Base-by-base conservation (phyloP, 306 rosid genomes). In the Medicago lupulina region DNA sequence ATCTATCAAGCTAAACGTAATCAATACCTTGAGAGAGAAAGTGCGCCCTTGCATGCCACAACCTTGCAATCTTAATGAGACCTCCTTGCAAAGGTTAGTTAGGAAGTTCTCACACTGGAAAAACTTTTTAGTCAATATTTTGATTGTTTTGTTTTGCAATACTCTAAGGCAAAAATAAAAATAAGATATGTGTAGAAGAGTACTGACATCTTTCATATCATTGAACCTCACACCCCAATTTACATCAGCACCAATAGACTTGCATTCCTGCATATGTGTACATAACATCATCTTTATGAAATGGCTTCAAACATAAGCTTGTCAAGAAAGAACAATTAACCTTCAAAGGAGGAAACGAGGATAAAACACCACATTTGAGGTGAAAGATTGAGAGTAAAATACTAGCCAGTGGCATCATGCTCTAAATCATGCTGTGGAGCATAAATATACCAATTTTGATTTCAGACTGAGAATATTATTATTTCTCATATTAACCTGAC, bases 151-250 rank as follows among this genome's bases (percentile, higher is more conserved):
- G 38, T 38, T 65, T 51, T 51, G 64, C 28, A 72, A 18, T 64
- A 62, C 70, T 41, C 69, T 15, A 67, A 66, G 70, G 58, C 44
- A 25, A 17, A 21, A 51, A 51, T 62, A 80, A 44, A 19, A 62
- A 75, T 43, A 68, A 65, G 41, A 66, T 50, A 57, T 28, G 68
- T 25, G 81, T 74, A 75, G 81, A 73, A 77, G 53, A 79, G 70
- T 82, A 87, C 95, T 63, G 19, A 91, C 98, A 86, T 88, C 90
- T 85, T 92, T 88, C 70, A 81, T 69, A 83, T 88, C 91, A 58
- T 78, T 86, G 85, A 94, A 94, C 83, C 98, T 87, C 88, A 94
- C 96, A 41, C 98, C 98, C 97, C 98, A 94, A 79, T 94, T 94
- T 83, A 94, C 98, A 87, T 94, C 98, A 77, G 98, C 97, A 43